These are phyloP conservation scores for Dryas octopetala DNA, from an alignment of 306 rosid species.

Conservation along the genomic window DNA sequence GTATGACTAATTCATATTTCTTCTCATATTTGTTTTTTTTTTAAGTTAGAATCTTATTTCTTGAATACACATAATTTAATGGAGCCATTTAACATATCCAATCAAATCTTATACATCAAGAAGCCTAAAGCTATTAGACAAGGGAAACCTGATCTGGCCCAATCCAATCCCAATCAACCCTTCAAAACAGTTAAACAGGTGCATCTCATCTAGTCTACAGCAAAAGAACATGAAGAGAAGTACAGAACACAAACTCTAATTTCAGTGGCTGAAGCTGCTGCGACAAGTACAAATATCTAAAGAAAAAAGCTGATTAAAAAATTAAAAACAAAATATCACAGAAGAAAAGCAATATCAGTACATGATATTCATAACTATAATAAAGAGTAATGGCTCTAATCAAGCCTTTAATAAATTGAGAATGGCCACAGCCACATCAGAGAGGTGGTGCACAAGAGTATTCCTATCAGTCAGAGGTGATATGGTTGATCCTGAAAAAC, in stretches of 20 bases:
- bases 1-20: too few species aligned
- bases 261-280: background rate
- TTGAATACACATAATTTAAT: too few species aligned
- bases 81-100: too few species aligned
- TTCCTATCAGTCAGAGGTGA: conserved; percentile 57
- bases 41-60: too few species aligned
- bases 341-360: background rate
- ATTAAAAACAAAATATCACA: background rate
- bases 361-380: background rate
- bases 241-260: background rate
- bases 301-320: background rate
- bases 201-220: background rate
- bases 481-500: conserved; percentile 36
- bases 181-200: background rate
- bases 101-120: background rate
- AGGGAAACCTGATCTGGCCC: background rate
- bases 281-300: background rate
- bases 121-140: background rate
- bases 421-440: conserved; percentile 64
- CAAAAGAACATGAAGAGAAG: background rate
- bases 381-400: background rate
- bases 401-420: conserved; percentile 44
- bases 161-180: background rate
- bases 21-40: too few species aligned
- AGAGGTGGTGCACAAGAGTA: conserved; percentile 47